phyloP scores from a whole-genome alignment of 768 basidiomycete genomes.

The Mycena galericulata region DNA sequence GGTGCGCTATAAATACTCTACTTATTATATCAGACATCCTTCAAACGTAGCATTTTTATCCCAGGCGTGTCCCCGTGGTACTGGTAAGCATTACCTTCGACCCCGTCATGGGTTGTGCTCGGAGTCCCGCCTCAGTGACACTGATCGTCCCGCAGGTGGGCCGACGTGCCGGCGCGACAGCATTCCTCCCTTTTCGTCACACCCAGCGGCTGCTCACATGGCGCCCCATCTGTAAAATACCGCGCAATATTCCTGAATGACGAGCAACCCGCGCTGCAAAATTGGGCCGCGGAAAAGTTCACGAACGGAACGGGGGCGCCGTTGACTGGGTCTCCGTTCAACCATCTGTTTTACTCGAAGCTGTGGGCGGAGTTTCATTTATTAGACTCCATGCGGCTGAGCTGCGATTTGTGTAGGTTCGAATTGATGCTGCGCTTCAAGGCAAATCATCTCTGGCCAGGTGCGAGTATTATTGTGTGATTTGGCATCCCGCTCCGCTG shows the following conservation, averaged over 20 bases:
- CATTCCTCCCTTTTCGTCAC: slow-evolving; percentile 63
- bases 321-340: slow-evolving; percentile 68
- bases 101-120: neutral
- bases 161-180: slow-evolving; percentile 74
- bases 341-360: slow-evolving; percentile 69
- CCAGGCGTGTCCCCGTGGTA: slow-evolving; percentile 78
- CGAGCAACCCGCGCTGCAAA: slow-evolving; percentile 77
- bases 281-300: slow-evolving; percentile 79
- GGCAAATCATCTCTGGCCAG: slow-evolving; percentile 80
- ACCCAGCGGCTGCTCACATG: slow-evolving; percentile 63
- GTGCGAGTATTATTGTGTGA: slow-evolving; percentile 37
- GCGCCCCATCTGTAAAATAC: slow-evolving; percentile 75
- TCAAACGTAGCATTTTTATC: neutral
- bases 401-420: slow-evolving; percentile 54
- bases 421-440: slow-evolving; percentile 75
- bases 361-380: slow-evolving; percentile 50
- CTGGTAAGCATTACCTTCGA: slow-evolving; percentile 54
- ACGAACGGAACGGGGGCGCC: slow-evolving; percentile 69
- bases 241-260: slow-evolving; percentile 83
- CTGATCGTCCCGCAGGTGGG: slow-evolving; percentile 64
- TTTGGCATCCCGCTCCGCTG: neutral
- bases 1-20: slow-evolving; percentile 49
- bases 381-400: neutral
- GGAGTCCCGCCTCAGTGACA: neutral
- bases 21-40: neutral